Evolutionary conservation across 1,284 basidiomycete species (phyloP).

Genomic region (Cutaneotrichosporon dermatis): DNA sequence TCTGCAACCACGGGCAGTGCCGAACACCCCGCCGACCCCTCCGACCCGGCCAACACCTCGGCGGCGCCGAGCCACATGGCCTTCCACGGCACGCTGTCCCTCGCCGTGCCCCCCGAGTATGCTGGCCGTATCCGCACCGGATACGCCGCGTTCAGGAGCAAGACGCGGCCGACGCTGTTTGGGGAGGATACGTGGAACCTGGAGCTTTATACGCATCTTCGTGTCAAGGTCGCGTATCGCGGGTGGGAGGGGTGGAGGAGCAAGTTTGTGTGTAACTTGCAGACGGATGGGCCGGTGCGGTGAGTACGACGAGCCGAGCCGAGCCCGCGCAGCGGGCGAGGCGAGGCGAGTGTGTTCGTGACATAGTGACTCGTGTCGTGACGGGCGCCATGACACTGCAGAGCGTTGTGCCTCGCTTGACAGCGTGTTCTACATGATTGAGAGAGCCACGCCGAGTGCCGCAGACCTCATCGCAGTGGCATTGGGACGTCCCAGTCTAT

Average conservation of each 20-base stretch:
- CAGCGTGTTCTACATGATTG: too few relatives aligned
- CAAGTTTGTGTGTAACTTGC: conserved; percentile 52
- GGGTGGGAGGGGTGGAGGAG: conserved; percentile 46
- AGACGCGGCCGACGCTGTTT: conserved; percentile 50
- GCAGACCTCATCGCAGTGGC: too few relatives aligned
- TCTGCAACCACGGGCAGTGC: too few relatives aligned
- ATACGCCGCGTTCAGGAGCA: conserved; percentile 53
- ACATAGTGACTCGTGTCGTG: too few relatives aligned
- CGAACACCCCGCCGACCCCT: too few relatives aligned
- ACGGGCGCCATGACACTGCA: too few relatives aligned
- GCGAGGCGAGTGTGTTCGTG: too few relatives aligned
- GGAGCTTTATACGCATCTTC: conserved; percentile 50
- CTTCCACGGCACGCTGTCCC: conserved; percentile 41
- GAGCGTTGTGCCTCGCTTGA: too few relatives aligned
- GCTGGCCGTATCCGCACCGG: conserved; percentile 48
- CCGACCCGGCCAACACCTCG: too few relatives aligned
- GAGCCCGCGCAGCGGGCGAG: too few relatives aligned
- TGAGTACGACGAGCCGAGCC: conserved; percentile 16
- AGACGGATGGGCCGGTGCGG: conserved; percentile 52
- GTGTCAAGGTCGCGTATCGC: conserved; percentile 48
- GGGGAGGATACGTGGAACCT: conserved; percentile 53
- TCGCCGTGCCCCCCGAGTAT: conserved; percentile 40
- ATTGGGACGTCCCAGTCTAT: too few relatives aligned
- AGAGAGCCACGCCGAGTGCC: too few relatives aligned
- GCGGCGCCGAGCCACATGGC: conserved; percentile 23